Conservation (phyloP, 2,329 filamentous ascomycete species). For the Acrocalymma vagum region DNA sequence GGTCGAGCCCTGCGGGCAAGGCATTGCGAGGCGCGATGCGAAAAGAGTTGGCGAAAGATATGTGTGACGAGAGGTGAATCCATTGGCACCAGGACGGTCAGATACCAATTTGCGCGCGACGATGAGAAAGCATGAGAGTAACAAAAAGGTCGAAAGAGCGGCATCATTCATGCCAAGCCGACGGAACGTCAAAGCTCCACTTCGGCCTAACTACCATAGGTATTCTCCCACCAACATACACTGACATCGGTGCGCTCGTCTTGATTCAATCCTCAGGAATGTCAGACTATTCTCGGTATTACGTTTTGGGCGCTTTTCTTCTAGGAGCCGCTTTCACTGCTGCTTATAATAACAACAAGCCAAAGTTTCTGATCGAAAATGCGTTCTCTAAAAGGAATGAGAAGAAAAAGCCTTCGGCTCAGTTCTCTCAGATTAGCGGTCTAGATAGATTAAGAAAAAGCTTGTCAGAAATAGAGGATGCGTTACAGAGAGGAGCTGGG, state of each 20-base stretch:
- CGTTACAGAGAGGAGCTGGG: conserved; percentile 19
- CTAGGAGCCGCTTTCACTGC: conserved; percentile 75
- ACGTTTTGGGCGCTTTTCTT: conserved; percentile 76
- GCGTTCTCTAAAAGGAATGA: conserved; percentile 24
- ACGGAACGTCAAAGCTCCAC: conserved; percentile 27
- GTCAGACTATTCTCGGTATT: conserved; percentile 58
- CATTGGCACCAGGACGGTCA: conserved; percentile 62
- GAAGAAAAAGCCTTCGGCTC: conserved; percentile 27
- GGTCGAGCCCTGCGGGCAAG: conserved; percentile 57
- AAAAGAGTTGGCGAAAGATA: conserved; percentile 86
- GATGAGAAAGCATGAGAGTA: too few relatives aligned
- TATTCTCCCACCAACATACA: conserved; percentile 20
- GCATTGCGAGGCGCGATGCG: conserved; percentile 68
- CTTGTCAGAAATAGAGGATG: conserved; percentile 25
- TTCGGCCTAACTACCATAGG: conserved; percentile 15
- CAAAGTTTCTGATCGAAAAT: conserved; percentile 26
- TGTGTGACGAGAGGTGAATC: conserved; percentile 81
- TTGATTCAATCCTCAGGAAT: conserved; percentile 24
- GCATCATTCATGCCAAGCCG: conserved; percentile 42
- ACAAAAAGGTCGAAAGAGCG: too few relatives aligned
- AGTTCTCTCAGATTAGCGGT: conserved; percentile 32
- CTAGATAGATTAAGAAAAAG: conserved; percentile 33
- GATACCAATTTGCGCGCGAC: conserved; percentile 19
- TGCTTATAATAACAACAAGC: conserved; percentile 23
- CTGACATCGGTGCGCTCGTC: too few relatives aligned